Base-by-base conservation (phyloP, 371 early-diverging fungal species). In the Mortierella sp. region DNA sequence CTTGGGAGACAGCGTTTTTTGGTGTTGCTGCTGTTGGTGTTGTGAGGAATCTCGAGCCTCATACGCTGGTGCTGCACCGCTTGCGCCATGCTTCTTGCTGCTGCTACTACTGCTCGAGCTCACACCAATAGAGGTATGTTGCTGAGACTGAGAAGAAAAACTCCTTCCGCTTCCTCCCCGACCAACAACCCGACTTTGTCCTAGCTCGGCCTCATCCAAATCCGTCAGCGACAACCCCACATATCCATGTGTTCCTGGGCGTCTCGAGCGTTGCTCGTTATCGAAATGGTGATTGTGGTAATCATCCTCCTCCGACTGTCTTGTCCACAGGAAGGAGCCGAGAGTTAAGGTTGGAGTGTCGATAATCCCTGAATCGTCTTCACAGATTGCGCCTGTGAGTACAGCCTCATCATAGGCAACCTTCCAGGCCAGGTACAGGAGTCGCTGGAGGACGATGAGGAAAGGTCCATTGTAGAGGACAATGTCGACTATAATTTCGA, bases 351-450 rank as follows among this genome's bases (percentile, higher is more conserved):
- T 50, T 31, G 78, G 70, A 21, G 50, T 70, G 28, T 68, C 63
- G 34, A 47, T 44, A 9, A 50, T 45, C 19, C 50, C 81, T 5
- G 76, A 54, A 8, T 81, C 87, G 9, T 78, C 78, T 71, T 82
- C 87, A 47, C 52, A 75, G 21, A 86, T 86, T 14, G 87, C 80
- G 44, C 87, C 87, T 24, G 87, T 86, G 31, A 86, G 78, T 50
- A 86, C 78, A 72, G 87, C 87, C 78, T 86, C 87, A 28, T 86
- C 87, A 26, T 86, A 86, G 4, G 87, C 87, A n/a, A 86, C 87
- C 76, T 80, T 82, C 87, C 87, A 86, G 1, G 78, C 82, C 80
- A 80, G 52, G 57, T 78, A 82, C 73, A 86, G 70, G 63, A 86
- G 58, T 52, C 87, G 75, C 78, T 82, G 72, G n/a, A 82, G 80